Conservation (phyloP, 345 rosid genomes). For the Tarenaya hassleriana region DNA sequence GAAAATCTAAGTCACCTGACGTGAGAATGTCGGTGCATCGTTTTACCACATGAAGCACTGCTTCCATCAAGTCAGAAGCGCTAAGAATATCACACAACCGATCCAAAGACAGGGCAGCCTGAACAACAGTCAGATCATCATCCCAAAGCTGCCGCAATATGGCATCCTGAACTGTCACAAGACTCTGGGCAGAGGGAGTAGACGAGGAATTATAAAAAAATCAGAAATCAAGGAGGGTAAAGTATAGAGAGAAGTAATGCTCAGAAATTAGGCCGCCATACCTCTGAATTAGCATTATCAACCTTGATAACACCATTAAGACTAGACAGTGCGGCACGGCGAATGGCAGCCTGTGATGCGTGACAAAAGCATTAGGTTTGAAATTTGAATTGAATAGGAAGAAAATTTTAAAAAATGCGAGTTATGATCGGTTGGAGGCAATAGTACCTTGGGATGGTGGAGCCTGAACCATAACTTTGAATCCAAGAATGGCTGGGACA, state of each 20-base stretch:
- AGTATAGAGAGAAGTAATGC: slow-evolving; percentile 4
- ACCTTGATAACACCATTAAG: slow-evolving; percentile 49
- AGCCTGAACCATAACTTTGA: slow-evolving; percentile 80
- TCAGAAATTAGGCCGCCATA: slow-evolving; percentile 27
- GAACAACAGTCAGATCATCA: slow-evolving; percentile 74
- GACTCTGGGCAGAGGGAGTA: slow-evolving; percentile 40
- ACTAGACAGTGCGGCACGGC: slow-evolving; percentile 60
- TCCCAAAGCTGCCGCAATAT: slow-evolving; percentile 66
- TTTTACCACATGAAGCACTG: slow-evolving; percentile 42
- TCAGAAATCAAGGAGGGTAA: slow-evolving; percentile 13
- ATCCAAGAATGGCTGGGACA: slow-evolving; percentile 39
- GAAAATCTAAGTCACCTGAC: slow-evolving; percentile 44
- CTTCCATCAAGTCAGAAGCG: slow-evolving; percentile 50
- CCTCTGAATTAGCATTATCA: slow-evolving; percentile 49
- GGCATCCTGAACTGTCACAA: slow-evolving; percentile 57
- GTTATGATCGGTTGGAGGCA: slow-evolving; percentile 1
- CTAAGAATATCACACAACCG: slow-evolving; percentile 47
- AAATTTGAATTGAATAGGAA: slow-evolving; percentile 11
- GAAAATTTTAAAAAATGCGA: neutral
- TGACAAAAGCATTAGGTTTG: slow-evolving; percentile 19
- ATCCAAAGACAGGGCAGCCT: slow-evolving; percentile 59
- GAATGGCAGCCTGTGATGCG: slow-evolving; percentile 58
- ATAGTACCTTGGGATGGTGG: slow-evolving; percentile 80
- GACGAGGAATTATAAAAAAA: neutral
- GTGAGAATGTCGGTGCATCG: slow-evolving; percentile 43